These are phyloP conservation scores for Bombardia bombarda DNA, from an alignment of 495 filamentous ascomycete genomes.

Conservation along the genomic window DNA sequence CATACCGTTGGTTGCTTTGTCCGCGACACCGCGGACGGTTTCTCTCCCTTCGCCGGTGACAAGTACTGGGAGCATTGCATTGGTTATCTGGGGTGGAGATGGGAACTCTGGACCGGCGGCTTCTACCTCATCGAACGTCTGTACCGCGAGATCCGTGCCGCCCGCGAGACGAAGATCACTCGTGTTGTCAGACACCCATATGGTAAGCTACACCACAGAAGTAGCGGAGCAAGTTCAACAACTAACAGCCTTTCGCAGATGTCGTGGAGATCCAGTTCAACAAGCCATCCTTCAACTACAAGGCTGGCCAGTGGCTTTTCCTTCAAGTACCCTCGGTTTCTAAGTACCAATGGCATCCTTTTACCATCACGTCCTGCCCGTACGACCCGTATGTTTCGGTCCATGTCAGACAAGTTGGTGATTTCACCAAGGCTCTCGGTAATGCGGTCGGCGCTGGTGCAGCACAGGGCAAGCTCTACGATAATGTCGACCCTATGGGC, in stretches of 20 bases:
- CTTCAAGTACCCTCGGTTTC: constrained; percentile 86
- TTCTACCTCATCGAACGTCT: constrained; percentile 84
- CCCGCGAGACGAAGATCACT: constrained; percentile 78
- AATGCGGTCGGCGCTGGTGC: constrained; percentile 88
- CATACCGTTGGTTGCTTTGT: constrained; percentile 97
- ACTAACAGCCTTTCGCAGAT: constrained; percentile 40
- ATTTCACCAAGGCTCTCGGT: constrained; percentile 83
- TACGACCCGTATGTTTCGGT: constrained; percentile 90
- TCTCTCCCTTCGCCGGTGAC: constrained; percentile 75
- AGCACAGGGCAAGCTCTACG: constrained; percentile 75
- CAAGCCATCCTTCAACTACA: constrained; percentile 96
- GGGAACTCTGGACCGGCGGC: constrained; percentile 83
- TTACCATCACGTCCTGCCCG: constrained; percentile 98
- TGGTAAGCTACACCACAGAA: constrained; percentile 47
- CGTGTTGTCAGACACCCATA: constrained; percentile 97
- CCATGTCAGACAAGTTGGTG: constrained; percentile 92
- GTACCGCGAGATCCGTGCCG: constrained; percentile 80
- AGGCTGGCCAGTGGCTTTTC: constrained; percentile 96
- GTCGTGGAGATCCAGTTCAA: constrained; percentile 95
- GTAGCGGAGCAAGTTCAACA: no score
- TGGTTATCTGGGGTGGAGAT: constrained; percentile 94
- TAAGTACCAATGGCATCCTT: constrained; percentile 92
- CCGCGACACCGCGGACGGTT: constrained; percentile 58
- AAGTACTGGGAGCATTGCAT: constrained; percentile 89
- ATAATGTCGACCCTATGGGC: constrained; percentile 84